These are phyloP conservation scores for Lachnellula cervina DNA, from an alignment of 2,329 filamentous ascomycete species.

Conservation along the genomic window DNA sequence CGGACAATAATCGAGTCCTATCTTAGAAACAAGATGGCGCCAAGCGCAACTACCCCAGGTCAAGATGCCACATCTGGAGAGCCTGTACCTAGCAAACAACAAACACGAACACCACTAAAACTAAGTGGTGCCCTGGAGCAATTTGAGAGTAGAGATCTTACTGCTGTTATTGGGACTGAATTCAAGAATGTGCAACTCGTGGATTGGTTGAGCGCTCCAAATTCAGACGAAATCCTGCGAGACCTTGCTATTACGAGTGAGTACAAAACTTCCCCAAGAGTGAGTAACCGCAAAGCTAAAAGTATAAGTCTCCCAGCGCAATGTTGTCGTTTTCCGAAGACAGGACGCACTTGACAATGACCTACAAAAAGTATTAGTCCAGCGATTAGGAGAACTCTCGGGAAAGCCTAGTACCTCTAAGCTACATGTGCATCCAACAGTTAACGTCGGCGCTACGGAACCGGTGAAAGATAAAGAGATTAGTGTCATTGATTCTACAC, in stretches of 20 bases:
- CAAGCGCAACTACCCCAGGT: background rate
- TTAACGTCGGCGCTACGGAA: slow-evolving; percentile 37
- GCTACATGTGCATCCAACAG: slow-evolving; percentile 51
- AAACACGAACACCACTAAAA: background rate
- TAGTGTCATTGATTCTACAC: slow-evolving; percentile 50
- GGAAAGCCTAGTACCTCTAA: slow-evolving; percentile 50
- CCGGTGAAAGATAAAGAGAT: slow-evolving; percentile 43
- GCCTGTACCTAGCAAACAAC: background rate
- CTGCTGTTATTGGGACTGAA: slow-evolving; percentile 57
- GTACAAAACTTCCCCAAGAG: slow-evolving; percentile 9
- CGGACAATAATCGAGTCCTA: too few species aligned
- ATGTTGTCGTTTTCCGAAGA: background rate
- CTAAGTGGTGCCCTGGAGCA: slow-evolving; percentile 14
- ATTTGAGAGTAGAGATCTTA: slow-evolving; percentile 52
- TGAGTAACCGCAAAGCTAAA: background rate
- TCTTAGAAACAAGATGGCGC: background rate
- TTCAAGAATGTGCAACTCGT: slow-evolving; percentile 52
- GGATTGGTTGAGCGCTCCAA: slow-evolving; percentile 55
- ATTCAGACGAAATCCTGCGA: slow-evolving; percentile 56
- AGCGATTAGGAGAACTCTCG: slow-evolving; percentile 53
- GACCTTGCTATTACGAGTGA: slow-evolving; percentile 53
- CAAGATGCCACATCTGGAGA: background rate
- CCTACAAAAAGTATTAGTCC: slow-evolving; percentile 44
- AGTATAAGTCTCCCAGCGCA: background rate
- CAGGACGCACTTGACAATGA: slow-evolving; percentile 23